These are phyloP conservation scores for Pseudocercospora eumusae DNA, from an alignment of 2,329 filamentous ascomycete genomes.

Conservation along the genomic window DNA sequence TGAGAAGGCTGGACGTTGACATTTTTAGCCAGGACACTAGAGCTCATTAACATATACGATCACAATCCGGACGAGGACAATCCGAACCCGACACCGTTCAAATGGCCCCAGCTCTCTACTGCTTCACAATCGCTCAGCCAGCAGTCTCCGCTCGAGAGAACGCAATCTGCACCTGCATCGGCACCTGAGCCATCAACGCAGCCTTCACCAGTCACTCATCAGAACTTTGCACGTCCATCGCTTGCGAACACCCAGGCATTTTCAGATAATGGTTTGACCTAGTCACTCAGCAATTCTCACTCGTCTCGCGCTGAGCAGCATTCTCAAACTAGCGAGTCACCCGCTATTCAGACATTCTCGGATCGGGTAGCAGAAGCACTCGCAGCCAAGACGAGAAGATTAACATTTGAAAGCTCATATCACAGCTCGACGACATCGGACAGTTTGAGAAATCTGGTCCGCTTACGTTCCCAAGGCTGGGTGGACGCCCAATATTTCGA, in stretches of 20 bases:
- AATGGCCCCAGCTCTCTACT: slow-evolving; percentile 15
- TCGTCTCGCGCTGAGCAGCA: slow-evolving; percentile 8
- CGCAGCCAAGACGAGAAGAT: slow-evolving; percentile 23
- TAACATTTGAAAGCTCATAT: slow-evolving; percentile 27
- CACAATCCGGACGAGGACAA: slow-evolving; percentile 31
- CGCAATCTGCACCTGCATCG: slow-evolving; percentile 4
- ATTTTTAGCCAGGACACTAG: slow-evolving; percentile 39
- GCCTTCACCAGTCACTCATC: not conserved
- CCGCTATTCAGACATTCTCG: slow-evolving; percentile 13
- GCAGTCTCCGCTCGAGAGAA: slow-evolving; percentile 8
- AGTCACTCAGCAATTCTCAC: not conserved
- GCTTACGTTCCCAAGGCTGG: slow-evolving; percentile 27
- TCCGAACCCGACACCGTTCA: slow-evolving; percentile 17
- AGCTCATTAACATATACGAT: slow-evolving; percentile 39
- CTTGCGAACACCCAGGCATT: slow-evolving; percentile 6
- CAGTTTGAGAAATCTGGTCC: slow-evolving; percentile 12
- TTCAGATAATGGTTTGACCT: not conserved
- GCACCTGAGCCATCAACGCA: not conserved
- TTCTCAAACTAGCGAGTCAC: slow-evolving; percentile 4
- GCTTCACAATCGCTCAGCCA: slow-evolving; percentile 9
- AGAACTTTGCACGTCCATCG: not conserved
- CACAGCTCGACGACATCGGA: slow-evolving; percentile 20
- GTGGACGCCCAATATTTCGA: slow-evolving; percentile 26
- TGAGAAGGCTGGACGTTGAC: slow-evolving; percentile 36
- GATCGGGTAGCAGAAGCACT: slow-evolving; percentile 14